Evolutionary conservation across 2,329 filamentous ascomycete species (phyloP).

Genomic region (Trichoderma sp.): DNA sequence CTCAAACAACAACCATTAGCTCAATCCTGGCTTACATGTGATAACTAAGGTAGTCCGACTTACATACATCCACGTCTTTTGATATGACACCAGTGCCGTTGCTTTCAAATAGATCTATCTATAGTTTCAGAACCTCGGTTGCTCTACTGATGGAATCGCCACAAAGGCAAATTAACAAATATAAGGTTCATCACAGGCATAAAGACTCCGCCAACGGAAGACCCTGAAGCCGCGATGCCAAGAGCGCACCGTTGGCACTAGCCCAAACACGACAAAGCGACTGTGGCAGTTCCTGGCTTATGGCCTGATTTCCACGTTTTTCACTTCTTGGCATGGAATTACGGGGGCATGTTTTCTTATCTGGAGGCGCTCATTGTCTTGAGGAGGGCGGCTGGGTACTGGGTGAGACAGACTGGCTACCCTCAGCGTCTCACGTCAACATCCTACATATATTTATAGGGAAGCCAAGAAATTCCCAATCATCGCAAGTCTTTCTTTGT

Average conservation of each 20-base stretch:
- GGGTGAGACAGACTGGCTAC: not conserved
- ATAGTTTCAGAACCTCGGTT: not conserved
- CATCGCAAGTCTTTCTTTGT: not conserved
- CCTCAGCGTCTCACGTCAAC: not conserved
- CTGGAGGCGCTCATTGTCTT: not conserved
- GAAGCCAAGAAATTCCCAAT: not conserved
- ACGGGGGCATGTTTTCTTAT: not conserved
- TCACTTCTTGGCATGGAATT: not conserved
- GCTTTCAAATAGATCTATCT: not conserved
- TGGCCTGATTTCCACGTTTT: slow-evolving; percentile 29
- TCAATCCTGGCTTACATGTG: not conserved
- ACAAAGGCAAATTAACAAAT: not conserved
- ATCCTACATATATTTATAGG: not conserved
- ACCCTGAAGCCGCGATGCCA: slow-evolving; percentile 29
- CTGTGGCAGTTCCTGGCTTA: slow-evolving; percentile 8
- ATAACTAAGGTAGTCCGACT: not conserved
- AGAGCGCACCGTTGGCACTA: slow-evolving; percentile 33
- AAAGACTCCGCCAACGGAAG: not conserved
- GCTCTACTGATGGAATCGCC: too few relatives aligned
- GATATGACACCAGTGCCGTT: not conserved
- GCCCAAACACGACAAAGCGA: slow-evolving; percentile 22
- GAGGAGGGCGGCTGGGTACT: not conserved
- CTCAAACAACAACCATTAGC: not conserved
- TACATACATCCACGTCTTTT: not conserved
- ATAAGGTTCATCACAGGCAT: not conserved